Conservation (phyloP, 768 basidiomycete genomes). For the Melanogaster broomeanus region DNA sequence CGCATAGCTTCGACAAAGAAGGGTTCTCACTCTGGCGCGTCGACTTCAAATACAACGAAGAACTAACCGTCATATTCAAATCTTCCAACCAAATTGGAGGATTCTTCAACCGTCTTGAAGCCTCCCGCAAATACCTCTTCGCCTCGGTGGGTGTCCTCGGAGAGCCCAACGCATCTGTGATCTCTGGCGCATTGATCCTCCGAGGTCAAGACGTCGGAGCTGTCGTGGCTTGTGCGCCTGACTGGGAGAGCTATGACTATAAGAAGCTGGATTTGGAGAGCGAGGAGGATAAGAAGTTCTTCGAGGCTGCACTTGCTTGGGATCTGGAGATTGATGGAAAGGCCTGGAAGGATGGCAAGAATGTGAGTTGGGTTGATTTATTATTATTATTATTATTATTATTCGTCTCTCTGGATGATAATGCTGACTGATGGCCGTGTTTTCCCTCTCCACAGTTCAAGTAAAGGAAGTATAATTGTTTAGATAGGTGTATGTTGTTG, state of each 20-base stretch:
- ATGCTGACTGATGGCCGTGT: not conserved
- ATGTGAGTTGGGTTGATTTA: slow-evolving; percentile 52
- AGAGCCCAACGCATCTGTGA: slow-evolving; percentile 70
- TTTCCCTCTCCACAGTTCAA: slow-evolving; percentile 20
- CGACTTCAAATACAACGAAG: slow-evolving; percentile 96
- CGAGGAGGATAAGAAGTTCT: slow-evolving; percentile 81
- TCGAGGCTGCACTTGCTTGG: slow-evolving; percentile 97
- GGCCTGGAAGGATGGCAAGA: slow-evolving; percentile 90
- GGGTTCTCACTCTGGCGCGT: slow-evolving; percentile 92
- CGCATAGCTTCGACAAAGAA: slow-evolving; percentile 74
- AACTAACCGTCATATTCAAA: slow-evolving; percentile 93
- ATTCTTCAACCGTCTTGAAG: slow-evolving; percentile 98
- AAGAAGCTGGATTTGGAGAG: slow-evolving; percentile 74
- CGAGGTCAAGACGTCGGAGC: slow-evolving; percentile 76
- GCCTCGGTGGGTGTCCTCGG: slow-evolving; percentile 93
- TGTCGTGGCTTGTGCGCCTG: slow-evolving; percentile 81
- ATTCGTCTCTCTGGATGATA: not conserved
- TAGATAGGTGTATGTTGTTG: slow-evolving; percentile 27
- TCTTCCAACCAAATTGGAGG: slow-evolving; percentile 92
- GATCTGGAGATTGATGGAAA: slow-evolving; percentile 87
- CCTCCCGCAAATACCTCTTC: slow-evolving; percentile 94
- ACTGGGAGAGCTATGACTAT: slow-evolving; percentile 89
- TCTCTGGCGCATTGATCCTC: slow-evolving; percentile 79
- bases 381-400: too few species aligned
- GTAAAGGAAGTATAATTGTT: slow-evolving; percentile 11